phyloP scores from a whole-genome alignment of 1,139 yeast species.

The Yamadazyma spencermartinsiae region DNA sequence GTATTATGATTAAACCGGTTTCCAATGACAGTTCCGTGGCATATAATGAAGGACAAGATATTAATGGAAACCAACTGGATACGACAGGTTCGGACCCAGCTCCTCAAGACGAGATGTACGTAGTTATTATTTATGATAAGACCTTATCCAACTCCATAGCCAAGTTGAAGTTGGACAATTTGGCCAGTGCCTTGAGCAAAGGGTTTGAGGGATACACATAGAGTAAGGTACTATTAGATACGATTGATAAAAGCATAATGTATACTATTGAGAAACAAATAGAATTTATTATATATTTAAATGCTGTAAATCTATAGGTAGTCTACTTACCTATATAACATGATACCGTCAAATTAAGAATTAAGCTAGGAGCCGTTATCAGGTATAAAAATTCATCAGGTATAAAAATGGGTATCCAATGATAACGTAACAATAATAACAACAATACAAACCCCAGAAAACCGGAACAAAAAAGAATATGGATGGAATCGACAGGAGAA shows the following conservation, averaged over 20 bases:
- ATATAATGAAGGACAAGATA: not conserved
- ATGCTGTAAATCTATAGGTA: constrained; percentile 3
- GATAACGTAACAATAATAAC: not conserved
- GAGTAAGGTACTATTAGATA: no score
- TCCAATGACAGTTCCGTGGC: constrained; percentile 6
- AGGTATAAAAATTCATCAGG: no score
- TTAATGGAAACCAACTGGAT: constrained; percentile 1
- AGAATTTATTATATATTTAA: not conserved
- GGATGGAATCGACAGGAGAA: no score
- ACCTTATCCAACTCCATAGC: constrained; percentile 40
- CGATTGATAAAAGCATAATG: not conserved
- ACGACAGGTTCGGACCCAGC: not conserved
- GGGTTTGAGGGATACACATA: constrained; percentile 41
- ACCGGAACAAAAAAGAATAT: no score
- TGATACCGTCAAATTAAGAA: not conserved
- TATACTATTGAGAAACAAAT: no score
- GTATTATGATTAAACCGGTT: constrained; percentile 29
- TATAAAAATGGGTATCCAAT: no score
- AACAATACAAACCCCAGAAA: no score
- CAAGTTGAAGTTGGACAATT: constrained; percentile 41
- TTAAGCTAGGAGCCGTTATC: not conserved
- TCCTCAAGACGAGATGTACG: constrained; percentile 10
- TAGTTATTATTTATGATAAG: constrained; percentile 14
- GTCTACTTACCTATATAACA: constrained; percentile 1
- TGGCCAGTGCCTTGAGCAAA: constrained; percentile 28